Evolutionary conservation across 306 rosid genomes (phyloP), one percentile per base, ranked within the genome.

Genomic region (Trifolium pratense): DNA sequence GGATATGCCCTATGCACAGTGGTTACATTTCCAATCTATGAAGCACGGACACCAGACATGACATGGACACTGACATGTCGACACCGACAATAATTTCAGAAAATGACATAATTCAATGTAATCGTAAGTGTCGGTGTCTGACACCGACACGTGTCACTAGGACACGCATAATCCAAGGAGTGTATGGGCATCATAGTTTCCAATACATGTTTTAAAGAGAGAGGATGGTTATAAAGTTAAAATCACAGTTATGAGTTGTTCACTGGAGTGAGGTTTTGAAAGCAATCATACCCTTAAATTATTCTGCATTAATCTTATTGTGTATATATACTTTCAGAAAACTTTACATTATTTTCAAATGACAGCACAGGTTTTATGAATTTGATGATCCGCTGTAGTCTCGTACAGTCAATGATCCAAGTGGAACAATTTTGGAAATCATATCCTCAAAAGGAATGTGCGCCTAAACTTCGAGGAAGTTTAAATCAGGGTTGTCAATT

Each of bases 191-290:
- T n/a, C n/a, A n/a, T n/a, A n/a, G n/a, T 25, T 75, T 77, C 46
- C 71, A 49, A 45, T 59, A 34, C 21, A 25, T 53, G 55, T 46
- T 29, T 36, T n/a, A 71, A 32, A 69, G 65, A 69, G 65, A 34
- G 71, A n/a, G n/a, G 52, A 69, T 48, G 40, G 2, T 39, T 39
- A 9, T 39, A 1, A 39, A 39, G 43, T 39, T 39, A 39, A 39
- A 9, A 39, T 39, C 43, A 39, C 43, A 39, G 13, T 39, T 9
- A 37, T n/a, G n/a, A n/a, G 43, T 37, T 37, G 43, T 37, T 37
- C 72, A 64, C 21, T 43, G 36, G 18, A 75, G 14, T 16, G 57
- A 37, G 66, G 66, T 23, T 48, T 23, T 49, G 73, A 31, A 16
- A 74, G 26, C 20, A 60, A 73, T 21, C 37, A 61, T 4, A 46